phyloP scores from a whole-genome alignment of 352 stramenopile genomes.

The Globisporangium paddicum region DNA sequence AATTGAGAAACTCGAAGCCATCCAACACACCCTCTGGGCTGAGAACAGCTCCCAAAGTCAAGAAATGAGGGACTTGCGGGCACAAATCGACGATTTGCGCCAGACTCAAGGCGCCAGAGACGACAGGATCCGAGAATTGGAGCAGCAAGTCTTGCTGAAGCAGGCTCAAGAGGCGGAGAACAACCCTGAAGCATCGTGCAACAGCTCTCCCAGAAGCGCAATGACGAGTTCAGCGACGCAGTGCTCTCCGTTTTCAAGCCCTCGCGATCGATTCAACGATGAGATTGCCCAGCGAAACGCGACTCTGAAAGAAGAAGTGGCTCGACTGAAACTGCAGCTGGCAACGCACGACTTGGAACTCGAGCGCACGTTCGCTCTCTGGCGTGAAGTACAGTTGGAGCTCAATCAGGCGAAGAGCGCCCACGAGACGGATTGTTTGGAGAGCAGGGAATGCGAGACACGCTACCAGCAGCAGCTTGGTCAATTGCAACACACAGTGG shows the following conservation, averaged over 20 bases:
- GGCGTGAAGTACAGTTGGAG: neutral
- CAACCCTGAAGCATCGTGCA: neutral
- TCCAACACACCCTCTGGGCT: conserved; percentile 24
- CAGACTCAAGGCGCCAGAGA: conserved; percentile 14
- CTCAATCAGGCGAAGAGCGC: neutral
- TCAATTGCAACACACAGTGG: neutral
- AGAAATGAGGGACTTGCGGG: conserved; percentile 22
- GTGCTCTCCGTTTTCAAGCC: neutral
- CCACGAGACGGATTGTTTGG: neutral
- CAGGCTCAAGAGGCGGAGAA: neutral
- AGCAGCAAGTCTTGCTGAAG: conserved; percentile 14
- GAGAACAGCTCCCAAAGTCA: conserved; percentile 16
- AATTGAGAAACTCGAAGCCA: conserved; percentile 23
- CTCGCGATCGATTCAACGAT: neutral
- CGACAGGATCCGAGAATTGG: conserved; percentile 10
- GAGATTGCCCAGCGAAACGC: neutral
- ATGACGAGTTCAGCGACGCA: neutral
- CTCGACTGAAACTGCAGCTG: neutral
- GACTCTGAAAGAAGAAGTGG: neutral
- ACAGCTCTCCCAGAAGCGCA: neutral
- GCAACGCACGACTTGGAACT: neutral
- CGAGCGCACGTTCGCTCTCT: neutral
- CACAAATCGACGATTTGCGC: conserved; percentile 14
- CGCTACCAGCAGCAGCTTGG: neutral
- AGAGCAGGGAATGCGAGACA: neutral